Evolutionary conservation across 2,329 filamentous ascomycete species (phyloP), one percentile per base, ranked within the genome.

Genomic region (Sporothrix mexicana): DNA sequence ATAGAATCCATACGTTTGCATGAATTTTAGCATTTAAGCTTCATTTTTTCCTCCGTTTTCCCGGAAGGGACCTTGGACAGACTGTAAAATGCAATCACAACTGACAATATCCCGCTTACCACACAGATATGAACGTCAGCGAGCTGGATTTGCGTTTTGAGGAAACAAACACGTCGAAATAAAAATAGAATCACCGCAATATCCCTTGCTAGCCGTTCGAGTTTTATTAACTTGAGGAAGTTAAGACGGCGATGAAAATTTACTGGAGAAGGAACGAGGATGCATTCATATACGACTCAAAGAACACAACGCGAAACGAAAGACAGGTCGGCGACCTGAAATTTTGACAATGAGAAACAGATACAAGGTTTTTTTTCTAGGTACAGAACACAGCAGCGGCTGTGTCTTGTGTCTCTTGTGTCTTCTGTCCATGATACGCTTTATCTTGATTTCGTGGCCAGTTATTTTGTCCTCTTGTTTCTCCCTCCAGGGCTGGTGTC

Each of bases 241-340:
- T 15, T 2, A 49, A 47, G 3, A 6, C 1, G 13, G 17, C 1
- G 43, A 23, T 10, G 25, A 23, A 1, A 43, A 69, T 20, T 69
- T 17, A 57, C 25, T 69, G 66, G 66, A 69, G 49, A 55, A 43
- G 17, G 20, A 69, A 43, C 66, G 66, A 69, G 9, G 30, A 1
- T 7, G 20, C 3, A 15, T 57, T 67, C 17, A 20, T 30, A 49
- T 36, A 51, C n/a, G 30, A 51, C 2, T 1, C 2, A 2, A 47
- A 36, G 23, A 36, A 12, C 45, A 67, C 45, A 51, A 13, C 3
- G 43, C 23, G 23, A 67, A 36, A 36, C 64, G 30, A 8, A 20
- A 69, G 49, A 43, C 49, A 67, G 66, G 66, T 69, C 66, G 66
- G 49, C 66, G 66, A 69, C 49, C 49, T 55, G 15, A 23, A 23